Evolutionary conservation across 1,139 yeast species (phyloP).

Genomic region (Candida smagusa): DNA sequence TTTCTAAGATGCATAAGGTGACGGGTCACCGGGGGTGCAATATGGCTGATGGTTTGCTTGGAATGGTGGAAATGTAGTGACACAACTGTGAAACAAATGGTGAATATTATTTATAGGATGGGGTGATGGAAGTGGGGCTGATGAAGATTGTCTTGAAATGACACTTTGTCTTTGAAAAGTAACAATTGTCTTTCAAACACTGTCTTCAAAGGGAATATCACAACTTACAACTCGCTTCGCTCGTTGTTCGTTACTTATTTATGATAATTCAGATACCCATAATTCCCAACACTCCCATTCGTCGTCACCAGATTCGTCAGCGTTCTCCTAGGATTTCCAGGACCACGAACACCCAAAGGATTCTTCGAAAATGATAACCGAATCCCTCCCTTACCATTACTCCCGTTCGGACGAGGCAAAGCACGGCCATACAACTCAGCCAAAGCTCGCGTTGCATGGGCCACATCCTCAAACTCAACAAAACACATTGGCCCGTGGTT

Average conservation of each 20-base stretch:
- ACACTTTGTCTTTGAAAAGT: no score
- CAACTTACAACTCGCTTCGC: no score
- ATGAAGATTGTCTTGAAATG: no score
- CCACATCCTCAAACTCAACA: slow-evolving; percentile 96
- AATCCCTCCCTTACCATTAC: slow-evolving; percentile 87
- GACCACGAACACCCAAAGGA: slow-evolving; percentile 93
- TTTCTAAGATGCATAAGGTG: background rate
- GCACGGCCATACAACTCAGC: slow-evolving; percentile 91
- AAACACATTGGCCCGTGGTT: slow-evolving; percentile 97
- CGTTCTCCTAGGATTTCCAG: slow-evolving; percentile 45
- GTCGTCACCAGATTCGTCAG: slow-evolving; percentile 30
- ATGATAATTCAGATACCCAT: slow-evolving; percentile 36
- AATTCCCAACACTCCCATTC: slow-evolving; percentile 29
- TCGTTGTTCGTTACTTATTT: slow-evolving; percentile 9
- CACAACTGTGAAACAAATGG: no score
- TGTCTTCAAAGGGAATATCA: no score
- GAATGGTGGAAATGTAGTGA: no score
- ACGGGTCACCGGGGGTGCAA: no score
- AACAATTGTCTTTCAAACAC: no score
- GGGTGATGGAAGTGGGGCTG: no score
- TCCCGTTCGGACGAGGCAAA: slow-evolving; percentile 64
- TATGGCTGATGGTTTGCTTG: no score
- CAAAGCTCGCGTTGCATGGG: slow-evolving; percentile 87
- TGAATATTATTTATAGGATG: no score
- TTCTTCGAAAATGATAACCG: slow-evolving; percentile 90